These are phyloP conservation scores for Meripilus lineatus DNA, from an alignment of 1,284 basidiomycete genomes.

Conservation along the genomic window DNA sequence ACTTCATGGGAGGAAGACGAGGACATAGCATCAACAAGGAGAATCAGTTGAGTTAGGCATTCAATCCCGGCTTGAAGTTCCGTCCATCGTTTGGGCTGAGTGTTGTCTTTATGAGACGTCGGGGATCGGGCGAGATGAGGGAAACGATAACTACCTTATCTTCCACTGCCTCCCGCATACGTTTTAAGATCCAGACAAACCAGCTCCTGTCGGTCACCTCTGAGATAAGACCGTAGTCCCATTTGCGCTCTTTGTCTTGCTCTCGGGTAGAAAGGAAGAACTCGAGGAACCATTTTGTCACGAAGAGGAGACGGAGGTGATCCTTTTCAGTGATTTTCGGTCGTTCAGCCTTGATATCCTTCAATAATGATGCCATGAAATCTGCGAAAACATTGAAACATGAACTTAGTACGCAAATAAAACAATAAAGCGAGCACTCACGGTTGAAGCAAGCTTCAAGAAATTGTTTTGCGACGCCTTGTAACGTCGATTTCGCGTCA, in stretches of 20 bases:
- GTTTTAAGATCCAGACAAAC: slow-evolving; percentile 82
- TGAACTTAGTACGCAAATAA: slow-evolving; percentile 1
- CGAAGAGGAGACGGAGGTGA: slow-evolving; percentile 77
- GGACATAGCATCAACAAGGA: slow-evolving; percentile 72
- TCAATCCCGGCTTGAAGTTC: slow-evolving; percentile 93
- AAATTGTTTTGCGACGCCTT: slow-evolving; percentile 67
- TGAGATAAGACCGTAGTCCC: slow-evolving; percentile 73
- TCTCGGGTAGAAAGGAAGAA: slow-evolving; percentile 70
- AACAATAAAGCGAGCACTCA: slow-evolving; percentile 34
- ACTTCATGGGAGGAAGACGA: slow-evolving; percentile 15
- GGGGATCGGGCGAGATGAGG: slow-evolving; percentile 2
- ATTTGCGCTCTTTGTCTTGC: slow-evolving; percentile 33
- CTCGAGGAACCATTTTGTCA: slow-evolving; percentile 86
- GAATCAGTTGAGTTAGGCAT: slow-evolving; percentile 84
- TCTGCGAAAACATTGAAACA: slow-evolving; percentile 37
- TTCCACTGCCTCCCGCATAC: slow-evolving; percentile 86
- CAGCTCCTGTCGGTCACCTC: slow-evolving; percentile 83
- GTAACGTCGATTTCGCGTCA: slow-evolving; percentile 66
- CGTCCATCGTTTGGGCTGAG: slow-evolving; percentile 84
- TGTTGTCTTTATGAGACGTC: slow-evolving; percentile 7
- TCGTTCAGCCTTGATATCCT: slow-evolving; percentile 89
- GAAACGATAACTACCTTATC: slow-evolving; percentile 61
- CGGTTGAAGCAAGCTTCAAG: slow-evolving; percentile 83
- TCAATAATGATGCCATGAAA: slow-evolving; percentile 80
- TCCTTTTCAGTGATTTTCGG: slow-evolving; percentile 89